Evolutionary conservation across 1,139 yeast genomes (phyloP).

Genomic region (Ogataea hybrid): DNA sequence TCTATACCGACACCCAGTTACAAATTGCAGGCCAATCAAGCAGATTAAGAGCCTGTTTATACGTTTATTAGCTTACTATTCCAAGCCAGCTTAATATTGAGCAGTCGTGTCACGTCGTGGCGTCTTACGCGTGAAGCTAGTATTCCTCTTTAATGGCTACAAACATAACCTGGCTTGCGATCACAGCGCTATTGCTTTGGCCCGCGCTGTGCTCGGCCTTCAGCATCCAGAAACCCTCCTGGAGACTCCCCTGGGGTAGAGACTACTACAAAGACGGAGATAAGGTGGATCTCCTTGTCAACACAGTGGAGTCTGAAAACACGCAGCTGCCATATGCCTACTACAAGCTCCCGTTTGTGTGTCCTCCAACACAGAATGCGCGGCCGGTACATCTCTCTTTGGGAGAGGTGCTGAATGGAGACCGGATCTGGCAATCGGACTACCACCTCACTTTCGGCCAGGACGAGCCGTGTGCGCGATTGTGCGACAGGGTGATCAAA

Average conservation of each 20-base stretch:
- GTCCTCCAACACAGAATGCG: conserved; percentile 58
- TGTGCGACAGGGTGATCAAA: conserved; percentile 60
- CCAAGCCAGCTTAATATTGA: neutral
- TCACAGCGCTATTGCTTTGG: conserved; percentile 2
- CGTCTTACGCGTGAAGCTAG: conserved; percentile 1
- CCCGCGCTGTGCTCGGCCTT: conserved; percentile 10
- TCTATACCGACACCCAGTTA: neutral
- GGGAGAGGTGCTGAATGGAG: conserved; percentile 80
- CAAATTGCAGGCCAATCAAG: neutral
- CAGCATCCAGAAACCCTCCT: conserved; percentile 10
- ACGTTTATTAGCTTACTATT: neutral
- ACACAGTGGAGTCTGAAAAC: conserved; percentile 73
- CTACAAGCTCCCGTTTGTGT: conserved; percentile 75
- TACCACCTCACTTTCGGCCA: conserved; percentile 59
- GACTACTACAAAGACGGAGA: conserved; percentile 46
- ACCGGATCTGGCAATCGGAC: conserved; percentile 73
- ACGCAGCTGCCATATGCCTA: conserved; percentile 80
- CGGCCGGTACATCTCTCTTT: conserved; percentile 66
- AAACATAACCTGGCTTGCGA: conserved; percentile 1
- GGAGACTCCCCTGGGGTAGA: conserved; percentile 32
- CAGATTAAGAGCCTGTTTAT: neutral
- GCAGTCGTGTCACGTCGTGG: neutral
- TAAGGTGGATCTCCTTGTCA: conserved; percentile 65
- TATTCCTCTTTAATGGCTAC: neutral
- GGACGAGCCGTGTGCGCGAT: conserved; percentile 61